Base-by-base conservation (phyloP, 768 basidiomycete species). In the Cystoderma amianthinum region DNA sequence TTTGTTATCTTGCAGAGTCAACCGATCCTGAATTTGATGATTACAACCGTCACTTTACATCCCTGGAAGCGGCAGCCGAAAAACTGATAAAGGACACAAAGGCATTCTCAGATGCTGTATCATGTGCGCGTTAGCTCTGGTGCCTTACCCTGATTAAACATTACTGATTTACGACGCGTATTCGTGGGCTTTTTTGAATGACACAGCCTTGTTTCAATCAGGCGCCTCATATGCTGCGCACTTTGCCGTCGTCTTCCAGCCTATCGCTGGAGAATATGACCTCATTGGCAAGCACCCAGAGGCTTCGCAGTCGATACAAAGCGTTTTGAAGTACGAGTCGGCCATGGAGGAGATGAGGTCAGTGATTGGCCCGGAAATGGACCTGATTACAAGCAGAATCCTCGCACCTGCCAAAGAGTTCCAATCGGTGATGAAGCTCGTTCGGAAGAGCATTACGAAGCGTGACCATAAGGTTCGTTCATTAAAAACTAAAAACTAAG, bases 371-470 rank as follows among this genome's bases (percentile, higher is more conserved):
- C 96, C 96, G 4, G 96, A 99, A 62, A 72, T 99, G 13, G 94
- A 99, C 60, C 74, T 99, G 44, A 93, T 99, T 55, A 85, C 93
- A 47, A 84, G 79, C 46, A 72, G 94, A 48, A 78, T 99, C 42
- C 62, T 84, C 28, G 84, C 76, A 0, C 96, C 96, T 6, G 74
- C 82, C 36, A 98, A 89, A 65, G 96, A 99, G 59, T 70, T 96
- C 20, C 84, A 92, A 58, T 71, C 74, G 0, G 70, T 96, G 44
- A 68, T 94, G 65, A 98, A 95, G 69, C 63, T 74, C 48, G 89
- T 97, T 53, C 69, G 94, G 53, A 99, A 98, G 73, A 91, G 79
- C 13, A 90, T 96, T 53, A 89, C 86, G 5, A 99, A 99, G 68
- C 77, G 96, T 25, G 92, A 98, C 22, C 96, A 99, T 64, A 99